phyloP scores from a whole-genome alignment of 495 filamentous ascomycete species.

The Lasiosphaeriaceae sp. region DNA sequence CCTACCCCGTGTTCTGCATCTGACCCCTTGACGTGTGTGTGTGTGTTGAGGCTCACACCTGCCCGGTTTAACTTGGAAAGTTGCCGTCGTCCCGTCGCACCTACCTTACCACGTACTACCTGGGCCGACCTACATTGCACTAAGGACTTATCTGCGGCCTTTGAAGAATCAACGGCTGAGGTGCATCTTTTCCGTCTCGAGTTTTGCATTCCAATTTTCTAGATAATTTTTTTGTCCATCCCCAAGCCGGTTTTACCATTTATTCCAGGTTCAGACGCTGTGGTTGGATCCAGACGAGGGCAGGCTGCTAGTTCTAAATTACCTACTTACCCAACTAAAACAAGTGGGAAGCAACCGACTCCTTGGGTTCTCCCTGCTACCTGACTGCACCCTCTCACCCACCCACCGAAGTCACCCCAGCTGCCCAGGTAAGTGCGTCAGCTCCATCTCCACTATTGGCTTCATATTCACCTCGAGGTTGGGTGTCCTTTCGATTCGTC shows the following conservation, averaged over 20 bases:
- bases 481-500: neutral
- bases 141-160: too few species aligned
- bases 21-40: neutral
- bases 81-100: too few species aligned
- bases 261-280: too few species aligned
- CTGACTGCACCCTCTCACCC: neutral
- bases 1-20: neutral
- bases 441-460: neutral
- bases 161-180: too few species aligned
- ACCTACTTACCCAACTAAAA: neutral
- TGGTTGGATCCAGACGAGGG: too few species aligned
- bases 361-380: neutral
- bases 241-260: too few species aligned
- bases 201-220: too few species aligned
- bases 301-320: neutral
- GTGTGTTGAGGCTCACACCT: neutral
- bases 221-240: too few species aligned
- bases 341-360: neutral
- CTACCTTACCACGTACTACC: too few species aligned
- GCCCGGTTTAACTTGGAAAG: too few species aligned
- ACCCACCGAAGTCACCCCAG: neutral
- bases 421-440: conserved; percentile 1
- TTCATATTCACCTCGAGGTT: neutral
- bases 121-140: too few species aligned
- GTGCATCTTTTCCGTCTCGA: too few species aligned